Percentiles rank a stretch among this genome's conserved stretches.
Evolutionary conservation across 2,329 filamentous ascomycete genomes (phyloP).

Genomic region (Thelonectria blattea): DNA sequence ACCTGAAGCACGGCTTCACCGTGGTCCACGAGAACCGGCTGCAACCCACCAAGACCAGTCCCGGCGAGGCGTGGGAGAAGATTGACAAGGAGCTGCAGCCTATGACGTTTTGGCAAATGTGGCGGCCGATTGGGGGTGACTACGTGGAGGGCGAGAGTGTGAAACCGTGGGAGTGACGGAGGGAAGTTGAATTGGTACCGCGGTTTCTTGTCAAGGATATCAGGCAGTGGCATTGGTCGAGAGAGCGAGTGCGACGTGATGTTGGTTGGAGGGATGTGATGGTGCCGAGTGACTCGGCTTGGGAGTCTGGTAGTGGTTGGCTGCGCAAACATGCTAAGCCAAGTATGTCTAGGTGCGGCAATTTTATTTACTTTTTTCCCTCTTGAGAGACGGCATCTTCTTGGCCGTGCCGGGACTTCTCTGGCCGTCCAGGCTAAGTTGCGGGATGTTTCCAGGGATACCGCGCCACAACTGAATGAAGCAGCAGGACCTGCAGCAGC

Average conservation of each 20-base stretch:
- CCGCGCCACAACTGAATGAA: background rate
- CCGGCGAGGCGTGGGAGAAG: slow-evolving; percentile 24
- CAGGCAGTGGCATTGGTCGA: background rate
- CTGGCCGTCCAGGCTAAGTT: background rate
- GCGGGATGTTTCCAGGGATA: background rate
- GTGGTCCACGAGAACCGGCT: slow-evolving; percentile 24
- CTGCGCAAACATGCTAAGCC: too few relatives aligned
- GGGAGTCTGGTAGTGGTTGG: too few relatives aligned
- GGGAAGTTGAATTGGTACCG: too few relatives aligned
- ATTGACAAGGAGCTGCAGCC: slow-evolving; percentile 24
- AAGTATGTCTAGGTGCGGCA: background rate
- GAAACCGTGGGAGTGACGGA: slow-evolving; percentile 26
- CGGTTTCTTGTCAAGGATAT: too few relatives aligned
- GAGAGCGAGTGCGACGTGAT: background rate
- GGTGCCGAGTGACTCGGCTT: too few relatives aligned
- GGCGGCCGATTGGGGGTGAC: slow-evolving; percentile 29
- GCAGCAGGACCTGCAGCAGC: background rate
- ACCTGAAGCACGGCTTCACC: slow-evolving; percentile 32
- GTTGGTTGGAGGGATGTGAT: background rate
- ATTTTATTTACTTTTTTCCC: background rate
- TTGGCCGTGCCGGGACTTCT: background rate
- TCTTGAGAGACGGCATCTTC: background rate
- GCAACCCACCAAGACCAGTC: slow-evolving; percentile 15
- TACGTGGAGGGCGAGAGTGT: slow-evolving; percentile 25
- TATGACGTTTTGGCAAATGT: slow-evolving; percentile 32